Base-by-base conservation (phyloP, 495 filamentous ascomycete genomes). In the Elasticomyces elasticus region DNA sequence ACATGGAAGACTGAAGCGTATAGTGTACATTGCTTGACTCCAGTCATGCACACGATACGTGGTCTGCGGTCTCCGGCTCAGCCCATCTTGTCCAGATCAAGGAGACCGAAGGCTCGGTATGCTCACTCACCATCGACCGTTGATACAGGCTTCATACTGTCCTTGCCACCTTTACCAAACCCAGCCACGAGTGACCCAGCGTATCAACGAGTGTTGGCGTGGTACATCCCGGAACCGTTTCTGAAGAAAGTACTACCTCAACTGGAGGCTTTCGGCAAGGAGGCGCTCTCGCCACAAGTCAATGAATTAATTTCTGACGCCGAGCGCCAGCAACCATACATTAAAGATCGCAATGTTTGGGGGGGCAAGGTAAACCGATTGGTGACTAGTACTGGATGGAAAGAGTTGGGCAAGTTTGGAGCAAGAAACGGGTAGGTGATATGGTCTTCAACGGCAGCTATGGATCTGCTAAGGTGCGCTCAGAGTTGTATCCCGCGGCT, bases 321-420 rank as follows among this genome's bases (percentile, higher is more conserved):
- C 5, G 54, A 57, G 25, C 17, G 47, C 10, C 26, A 57, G 17
- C 48, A 26, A 6, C 54, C 54, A 2, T 57, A 57, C 28, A 49
- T 57, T n/a, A 57, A 57, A 31, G 52, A 35, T 26, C 35, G 54
- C 13, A 57, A 57, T 47, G 54, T 57, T 12, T 57, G 54, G 54
- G 49, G 48, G 23, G 48, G 25, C 5, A 57, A 52, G 48, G n/a
- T 41, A 17, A 49, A 57, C 24, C 17, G 54, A 15, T 24, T 57
- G 48, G 49, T 57, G 25, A 57, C 54, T 1, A 57, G 54, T 37
- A 17, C 40, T 25, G 54, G 54, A 6, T 57, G 54, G 54, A 57
- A 52, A 20, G 27, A 27, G 17, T 17, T 57, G 26, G 54, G 54
- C 5, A 23, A 41, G 17, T 57, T 47, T 47, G 54, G 54, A 15